Percentiles rank a stretch among this genome's conserved stretches.
phyloP scores from a whole-genome alignment of 805 yeast species.

The Kodamaea hsintzibuensis region DNA sequence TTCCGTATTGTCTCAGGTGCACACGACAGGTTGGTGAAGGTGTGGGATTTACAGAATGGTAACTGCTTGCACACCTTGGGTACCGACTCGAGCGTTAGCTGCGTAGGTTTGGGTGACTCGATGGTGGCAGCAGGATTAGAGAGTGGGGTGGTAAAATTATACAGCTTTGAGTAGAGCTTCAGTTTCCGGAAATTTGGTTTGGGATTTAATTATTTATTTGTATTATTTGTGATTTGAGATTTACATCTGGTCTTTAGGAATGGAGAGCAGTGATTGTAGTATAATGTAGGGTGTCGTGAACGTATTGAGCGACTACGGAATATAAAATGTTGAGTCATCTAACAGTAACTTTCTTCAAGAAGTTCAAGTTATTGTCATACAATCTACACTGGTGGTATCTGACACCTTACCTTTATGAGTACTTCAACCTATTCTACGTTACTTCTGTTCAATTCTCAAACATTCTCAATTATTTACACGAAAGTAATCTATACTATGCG shows the following conservation, averaged over 20 bases:
- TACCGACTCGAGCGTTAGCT: conserved; percentile 58
- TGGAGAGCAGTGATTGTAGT: not conserved
- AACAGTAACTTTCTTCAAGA: no score
- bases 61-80: conserved; percentile 91
- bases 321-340: no score
- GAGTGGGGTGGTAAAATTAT: conserved; percentile 82
- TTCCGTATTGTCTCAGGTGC: conserved; percentile 94
- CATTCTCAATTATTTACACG: not conserved
- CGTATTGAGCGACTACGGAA: no score
- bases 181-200: not conserved
- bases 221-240: not conserved
- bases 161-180: conserved; percentile 54
- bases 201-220: not conserved
- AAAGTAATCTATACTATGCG: not conserved
- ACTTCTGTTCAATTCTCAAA: not conserved
- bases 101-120: conserved; percentile 88
- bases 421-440: no score
- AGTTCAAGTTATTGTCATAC: no score
- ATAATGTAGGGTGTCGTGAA: no score
- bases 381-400: no score
- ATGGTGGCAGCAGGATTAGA: conserved; percentile 90
- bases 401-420: no score
- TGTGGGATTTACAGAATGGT: conserved; percentile 96
- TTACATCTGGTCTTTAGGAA: not conserved
- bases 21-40: conserved; percentile 84